Conservation (phyloP, 371 early-diverging fungal genomes). For the Mucor plumbeus region DNA sequence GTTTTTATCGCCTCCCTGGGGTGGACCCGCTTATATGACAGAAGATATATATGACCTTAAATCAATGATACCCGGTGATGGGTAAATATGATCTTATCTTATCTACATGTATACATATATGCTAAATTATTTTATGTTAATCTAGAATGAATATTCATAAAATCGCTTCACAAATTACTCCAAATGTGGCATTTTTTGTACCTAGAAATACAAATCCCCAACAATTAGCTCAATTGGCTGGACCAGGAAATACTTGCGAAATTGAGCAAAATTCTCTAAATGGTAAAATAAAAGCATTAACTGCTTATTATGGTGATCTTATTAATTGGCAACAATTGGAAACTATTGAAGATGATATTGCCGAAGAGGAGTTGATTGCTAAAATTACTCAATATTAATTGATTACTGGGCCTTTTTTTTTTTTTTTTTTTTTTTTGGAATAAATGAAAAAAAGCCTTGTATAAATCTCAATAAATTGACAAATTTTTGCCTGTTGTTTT, state of each 20-base stretch:
- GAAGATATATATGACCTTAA: conserved; percentile 67
- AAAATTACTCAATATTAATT: conserved; percentile 18
- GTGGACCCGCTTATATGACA: conserved; percentile 65
- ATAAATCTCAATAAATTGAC: too few species aligned
- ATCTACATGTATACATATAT: neutral
- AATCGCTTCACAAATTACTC: conserved; percentile 68
- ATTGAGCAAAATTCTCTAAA: conserved; percentile 72
- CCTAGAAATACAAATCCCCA: conserved; percentile 81
- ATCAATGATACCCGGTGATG: conserved; percentile 76
- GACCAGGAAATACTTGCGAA: conserved; percentile 64
- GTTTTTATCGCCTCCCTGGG: conserved; percentile 96
- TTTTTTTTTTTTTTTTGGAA: too few species aligned
- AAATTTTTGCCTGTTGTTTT: too few species aligned
- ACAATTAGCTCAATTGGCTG: conserved; percentile 57
- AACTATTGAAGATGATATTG: conserved; percentile 21
- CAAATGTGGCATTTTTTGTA: conserved; percentile 83
- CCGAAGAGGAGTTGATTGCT: conserved; percentile 21
- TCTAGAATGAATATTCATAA: conserved; percentile 64
- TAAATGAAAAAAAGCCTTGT: too few species aligned
- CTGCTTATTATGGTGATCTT: conserved; percentile 76
- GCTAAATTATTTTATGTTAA: neutral
- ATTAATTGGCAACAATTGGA: conserved; percentile 33
- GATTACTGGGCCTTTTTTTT: too few species aligned
- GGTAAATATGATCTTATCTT: conserved; percentile 50
- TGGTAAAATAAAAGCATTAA: conserved; percentile 67